A percentile compares a stretch with the other conserved stretches of the same genome.
phyloP scores from a whole-genome alignment of 139 green algal species.

The Ettlia oleoabundans region DNA sequence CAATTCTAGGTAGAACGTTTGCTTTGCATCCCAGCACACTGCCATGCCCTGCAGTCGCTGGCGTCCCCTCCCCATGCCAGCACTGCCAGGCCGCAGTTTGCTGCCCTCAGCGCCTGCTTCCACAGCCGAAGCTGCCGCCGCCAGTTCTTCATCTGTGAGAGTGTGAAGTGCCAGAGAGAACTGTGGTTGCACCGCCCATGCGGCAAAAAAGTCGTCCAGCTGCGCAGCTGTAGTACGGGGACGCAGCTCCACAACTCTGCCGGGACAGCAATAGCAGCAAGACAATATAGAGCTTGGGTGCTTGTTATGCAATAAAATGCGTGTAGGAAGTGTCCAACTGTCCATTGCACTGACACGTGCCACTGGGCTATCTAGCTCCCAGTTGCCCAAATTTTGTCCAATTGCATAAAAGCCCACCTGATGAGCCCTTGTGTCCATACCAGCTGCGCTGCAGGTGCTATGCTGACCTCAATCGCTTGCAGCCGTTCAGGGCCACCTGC shows the following conservation, averaged over 20 bases:
- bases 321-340: too few species aligned
- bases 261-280: background rate
- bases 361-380: too few species aligned
- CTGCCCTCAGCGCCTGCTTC: background rate
- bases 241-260: background rate
- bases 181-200: conserved; percentile 12
- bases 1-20: conserved; percentile 30
- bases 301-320: too few species aligned
- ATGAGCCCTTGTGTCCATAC: conserved; percentile 6
- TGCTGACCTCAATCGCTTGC: background rate
- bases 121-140: background rate
- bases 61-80: background rate
- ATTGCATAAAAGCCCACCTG: conserved; percentile 23
- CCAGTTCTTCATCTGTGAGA: background rate
- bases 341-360: too few species aligned
- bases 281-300: too few species aligned
- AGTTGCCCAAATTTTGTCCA: background rate
- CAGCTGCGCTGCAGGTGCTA: background rate
- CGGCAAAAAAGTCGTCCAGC: conserved; percentile 27
- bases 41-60: conserved; percentile 34
- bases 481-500: background rate
- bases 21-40: conserved; percentile 36
- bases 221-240: background rate
- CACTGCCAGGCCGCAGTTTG: background rate
- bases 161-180: conserved; percentile 23